Percentiles rank a stretch among this genome's conserved stretches.
Conservation (phyloP, 208 protist species). For the Acanthamoeba triangularis region DNA sequence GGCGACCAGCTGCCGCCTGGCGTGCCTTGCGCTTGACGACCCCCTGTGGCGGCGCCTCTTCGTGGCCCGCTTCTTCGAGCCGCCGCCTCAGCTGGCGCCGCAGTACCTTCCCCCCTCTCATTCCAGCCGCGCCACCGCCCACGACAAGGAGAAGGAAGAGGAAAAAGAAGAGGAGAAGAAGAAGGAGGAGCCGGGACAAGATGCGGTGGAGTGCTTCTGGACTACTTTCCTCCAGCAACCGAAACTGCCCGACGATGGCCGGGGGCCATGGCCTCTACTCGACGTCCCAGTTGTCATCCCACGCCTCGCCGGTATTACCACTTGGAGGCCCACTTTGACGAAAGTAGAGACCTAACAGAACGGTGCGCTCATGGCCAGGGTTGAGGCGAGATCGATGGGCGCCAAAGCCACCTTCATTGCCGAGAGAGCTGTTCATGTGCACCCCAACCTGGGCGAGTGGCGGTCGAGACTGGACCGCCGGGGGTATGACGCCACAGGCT, state of each 20-base stretch:
- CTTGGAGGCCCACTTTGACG: too few species aligned
- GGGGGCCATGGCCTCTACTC: background rate
- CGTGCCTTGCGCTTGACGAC: background rate
- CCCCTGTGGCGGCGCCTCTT: constrained; percentile 1
- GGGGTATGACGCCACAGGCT: background rate
- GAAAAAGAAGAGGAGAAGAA: background rate
- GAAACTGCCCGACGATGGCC: background rate
- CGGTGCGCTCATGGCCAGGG: background rate
- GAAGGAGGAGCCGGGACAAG: background rate
- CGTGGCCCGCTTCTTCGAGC: background rate
- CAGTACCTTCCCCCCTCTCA: background rate
- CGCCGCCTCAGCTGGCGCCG: background rate
- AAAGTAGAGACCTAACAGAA: too few species aligned
- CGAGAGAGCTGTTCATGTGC: background rate
- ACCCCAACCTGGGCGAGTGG: background rate
- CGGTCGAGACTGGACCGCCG: background rate
- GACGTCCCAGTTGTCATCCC: background rate
- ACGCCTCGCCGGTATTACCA: background rate
- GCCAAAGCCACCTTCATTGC: background rate
- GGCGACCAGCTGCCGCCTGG: background rate
- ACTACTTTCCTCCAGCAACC: background rate
- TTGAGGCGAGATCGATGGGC: background rate
- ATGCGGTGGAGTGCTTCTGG: background rate
- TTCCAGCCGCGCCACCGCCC: background rate
- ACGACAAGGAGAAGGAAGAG: background rate